Base-by-base conservation (phyloP, 106 monocot genomes). In the Dendrobium officinale region DNA sequence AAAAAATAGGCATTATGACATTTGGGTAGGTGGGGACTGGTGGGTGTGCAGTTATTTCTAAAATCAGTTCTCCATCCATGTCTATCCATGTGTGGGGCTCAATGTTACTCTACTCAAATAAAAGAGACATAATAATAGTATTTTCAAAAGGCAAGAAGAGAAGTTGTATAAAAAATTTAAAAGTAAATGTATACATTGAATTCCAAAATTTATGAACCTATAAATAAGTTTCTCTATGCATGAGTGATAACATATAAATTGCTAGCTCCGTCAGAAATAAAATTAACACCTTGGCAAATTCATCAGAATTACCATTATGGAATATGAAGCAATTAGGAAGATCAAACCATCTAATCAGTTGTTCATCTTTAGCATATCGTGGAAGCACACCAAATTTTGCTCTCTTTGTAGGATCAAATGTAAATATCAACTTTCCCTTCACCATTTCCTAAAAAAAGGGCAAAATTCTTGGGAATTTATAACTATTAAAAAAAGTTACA, bases 241-340 rank as follows among this genome's bases (percentile, higher is more conserved):
- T n/a, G n/a, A 61, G 5, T 61, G 13, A 51, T 11, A 51, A 51
- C 64, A 5, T 64, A 64, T 64, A 64, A 4, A 64, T 64, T 64
- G 64, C n/a, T 24, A 24, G 45, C 4, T 7, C 16, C 42, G 22
- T 49, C n/a, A 49, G 3, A 76, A 76, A 48, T 43, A 76, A 74
- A 76, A 20, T 26, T 0, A 22, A 17, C 47, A 20, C 27, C 4
- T 48, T n/a, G 20, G 11, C 42, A 48, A 9, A 24, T 7, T 51
- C 59, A 24, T 42, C 51, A 42, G 26, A 56, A 49, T 81, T 72
- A 95, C 95, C 95, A 82, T 92, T 95, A 64, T 95, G 95, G 67
- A 95, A 95, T 79, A 95, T 93, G 82, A 88, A 89, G 81, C 95
- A 95, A 77, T 91, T 95, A 41, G 95, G 95, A 76, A 95, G 95